Conservation (phyloP, 2,329 filamentous ascomycete genomes). For the Phaeosphaeria sp. region DNA sequence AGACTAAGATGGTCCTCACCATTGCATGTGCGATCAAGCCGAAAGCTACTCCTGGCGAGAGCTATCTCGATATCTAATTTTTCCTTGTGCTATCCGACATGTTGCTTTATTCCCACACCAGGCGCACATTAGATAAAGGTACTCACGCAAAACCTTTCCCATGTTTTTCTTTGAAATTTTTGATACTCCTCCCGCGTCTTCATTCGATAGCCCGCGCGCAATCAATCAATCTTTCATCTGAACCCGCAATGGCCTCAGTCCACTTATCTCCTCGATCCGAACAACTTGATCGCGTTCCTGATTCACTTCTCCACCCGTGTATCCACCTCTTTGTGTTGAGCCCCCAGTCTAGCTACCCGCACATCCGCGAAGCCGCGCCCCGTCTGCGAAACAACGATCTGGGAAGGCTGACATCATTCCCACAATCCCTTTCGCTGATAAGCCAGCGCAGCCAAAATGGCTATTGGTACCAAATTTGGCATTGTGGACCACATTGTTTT, state of each 20-base stretch:
- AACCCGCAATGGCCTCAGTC: neutral
- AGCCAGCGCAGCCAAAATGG: neutral
- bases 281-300: neutral
- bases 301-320: neutral
- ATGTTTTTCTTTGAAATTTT: neutral
- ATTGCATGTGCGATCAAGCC: conserved; percentile 34
- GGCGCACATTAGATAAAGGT: neutral
- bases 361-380: neutral
- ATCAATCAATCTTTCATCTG: neutral
- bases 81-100: neutral
- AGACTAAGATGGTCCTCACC: conserved; percentile 36
- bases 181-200: neutral
- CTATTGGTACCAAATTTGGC: neutral
- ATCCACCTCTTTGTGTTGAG: neutral
- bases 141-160: neutral
- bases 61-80: conserved; percentile 26
- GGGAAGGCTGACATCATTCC: neutral
- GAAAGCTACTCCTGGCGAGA: conserved; percentile 12
- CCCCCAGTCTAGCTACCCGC: neutral
- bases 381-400: neutral
- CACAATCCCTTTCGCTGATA: neutral
- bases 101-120: neutral
- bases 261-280: neutral
- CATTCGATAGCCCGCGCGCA: neutral
- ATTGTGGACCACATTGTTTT: neutral